Percentiles rank a stretch among this genome's conserved stretches.
Evolutionary conservation across 2,329 filamentous ascomycete species (phyloP).

Genomic region (Neonectria hederae): DNA sequence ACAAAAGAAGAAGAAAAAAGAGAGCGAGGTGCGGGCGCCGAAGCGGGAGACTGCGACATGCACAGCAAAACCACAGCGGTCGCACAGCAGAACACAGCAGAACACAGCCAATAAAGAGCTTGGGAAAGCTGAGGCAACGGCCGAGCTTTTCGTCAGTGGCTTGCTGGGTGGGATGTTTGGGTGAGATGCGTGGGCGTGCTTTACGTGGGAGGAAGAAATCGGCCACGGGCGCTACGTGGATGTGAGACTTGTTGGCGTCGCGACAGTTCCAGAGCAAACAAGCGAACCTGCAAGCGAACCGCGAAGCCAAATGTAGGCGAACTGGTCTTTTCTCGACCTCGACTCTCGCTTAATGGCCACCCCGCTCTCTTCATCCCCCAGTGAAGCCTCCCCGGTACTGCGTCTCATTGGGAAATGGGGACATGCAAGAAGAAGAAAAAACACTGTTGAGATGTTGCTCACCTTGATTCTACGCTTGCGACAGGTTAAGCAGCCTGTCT

Average conservation of each 20-base stretch:
- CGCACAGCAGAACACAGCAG: conserved; percentile 18
- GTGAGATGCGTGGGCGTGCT: conserved; percentile 24
- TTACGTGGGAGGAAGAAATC: conserved; percentile 31
- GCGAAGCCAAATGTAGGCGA: conserved; percentile 33
- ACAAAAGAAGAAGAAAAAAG: conserved; percentile 25
- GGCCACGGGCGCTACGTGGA: conserved; percentile 37
- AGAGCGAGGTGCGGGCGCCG: conserved; percentile 20
- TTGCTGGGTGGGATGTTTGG: conserved; percentile 16
- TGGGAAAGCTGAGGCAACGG: conserved; percentile 19
- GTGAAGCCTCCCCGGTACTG: conserved; percentile 23
- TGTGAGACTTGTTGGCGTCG: conserved; percentile 33
- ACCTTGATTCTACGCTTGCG: conserved; percentile 71
- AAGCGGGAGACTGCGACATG: conserved; percentile 17
- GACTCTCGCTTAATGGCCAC: conserved; percentile 25
- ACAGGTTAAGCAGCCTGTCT: conserved; percentile 71
- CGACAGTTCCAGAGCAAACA: conserved; percentile 29
- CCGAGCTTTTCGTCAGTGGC: conserved; percentile 19
- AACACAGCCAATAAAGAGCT: conserved; percentile 32
- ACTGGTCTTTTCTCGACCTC: conserved; percentile 25
- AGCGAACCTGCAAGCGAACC: conserved; percentile 30
- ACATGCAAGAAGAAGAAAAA: conserved; percentile 16
- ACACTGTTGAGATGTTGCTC: conserved; percentile 45
- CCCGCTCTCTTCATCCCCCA: conserved; percentile 25
- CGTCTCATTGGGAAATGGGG: conserved; percentile 22
- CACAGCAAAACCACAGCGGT: conserved; percentile 14